phyloP scores from a whole-genome alignment of 2,329 filamentous ascomycete genomes.

The Fusarium marasasianum region DNA sequence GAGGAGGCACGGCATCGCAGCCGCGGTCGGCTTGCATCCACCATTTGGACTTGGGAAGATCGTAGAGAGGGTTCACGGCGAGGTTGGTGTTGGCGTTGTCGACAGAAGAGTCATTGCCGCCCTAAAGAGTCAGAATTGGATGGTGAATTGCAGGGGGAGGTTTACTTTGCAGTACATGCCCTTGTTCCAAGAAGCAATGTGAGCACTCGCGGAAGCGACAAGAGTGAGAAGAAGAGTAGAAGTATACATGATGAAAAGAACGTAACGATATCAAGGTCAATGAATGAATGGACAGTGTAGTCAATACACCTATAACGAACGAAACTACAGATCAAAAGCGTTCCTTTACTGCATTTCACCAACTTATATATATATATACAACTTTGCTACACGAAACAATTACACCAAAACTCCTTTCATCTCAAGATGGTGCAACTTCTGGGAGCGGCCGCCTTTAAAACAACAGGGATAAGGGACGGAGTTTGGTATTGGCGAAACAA shows the following conservation, averaged over 20 bases:
- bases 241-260: constrained; percentile 31
- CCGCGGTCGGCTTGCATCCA: constrained; percentile 61
- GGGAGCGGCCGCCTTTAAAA: constrained; percentile 32
- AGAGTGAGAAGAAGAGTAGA: constrained; percentile 34
- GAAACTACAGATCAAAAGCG: not conserved
- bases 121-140: constrained; percentile 23
- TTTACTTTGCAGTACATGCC: constrained; percentile 44
- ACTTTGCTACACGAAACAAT: not conserved
- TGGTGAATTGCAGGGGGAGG: not conserved
- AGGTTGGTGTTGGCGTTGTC: constrained; percentile 56
- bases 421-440: constrained; percentile 19
- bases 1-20: constrained; percentile 53
- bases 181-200: constrained; percentile 42
- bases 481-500: constrained; percentile 26
- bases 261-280: not conserved
- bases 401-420: constrained; percentile 31
- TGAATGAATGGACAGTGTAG: constrained; percentile 29
- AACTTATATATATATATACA: constrained; percentile 10
- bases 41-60: constrained; percentile 56
- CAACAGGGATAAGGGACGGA: constrained; percentile 13
- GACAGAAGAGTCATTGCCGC: constrained; percentile 44
- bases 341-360: not conserved
- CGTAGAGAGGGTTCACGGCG: constrained; percentile 57
- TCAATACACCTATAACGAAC: constrained; percentile 36
- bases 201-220: constrained; percentile 34